Evolutionary conservation across 2,329 filamentous ascomycete species (phyloP).

Genomic region (Aspergillus udagawae): DNA sequence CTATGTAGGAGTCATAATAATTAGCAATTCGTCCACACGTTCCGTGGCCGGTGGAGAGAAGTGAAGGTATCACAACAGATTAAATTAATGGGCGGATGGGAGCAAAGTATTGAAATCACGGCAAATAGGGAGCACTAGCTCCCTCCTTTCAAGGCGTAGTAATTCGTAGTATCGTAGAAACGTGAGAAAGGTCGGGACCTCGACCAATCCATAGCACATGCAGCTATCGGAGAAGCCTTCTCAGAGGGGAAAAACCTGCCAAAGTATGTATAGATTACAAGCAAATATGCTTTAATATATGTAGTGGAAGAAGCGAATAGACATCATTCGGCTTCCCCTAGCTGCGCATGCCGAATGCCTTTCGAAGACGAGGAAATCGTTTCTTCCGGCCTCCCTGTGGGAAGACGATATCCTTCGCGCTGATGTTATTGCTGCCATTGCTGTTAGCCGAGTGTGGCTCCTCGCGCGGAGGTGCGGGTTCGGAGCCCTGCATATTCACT

Average conservation of each 20-base stretch:
- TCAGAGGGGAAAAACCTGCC: not conserved
- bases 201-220: not conserved
- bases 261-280: constrained; percentile 1
- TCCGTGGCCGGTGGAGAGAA: not conserved
- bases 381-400: constrained; percentile 41
- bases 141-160: not conserved
- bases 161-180: not conserved
- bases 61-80: not conserved
- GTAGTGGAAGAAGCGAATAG: not conserved
- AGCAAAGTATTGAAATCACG: not conserved
- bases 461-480: not conserved
- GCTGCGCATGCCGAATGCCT: constrained; percentile 39
- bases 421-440: not conserved
- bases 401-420: constrained; percentile 29
- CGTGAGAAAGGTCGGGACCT: not conserved
- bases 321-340: not conserved
- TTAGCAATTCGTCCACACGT: not conserved
- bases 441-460: not conserved
- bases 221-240: not conserved
- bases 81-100: not conserved
- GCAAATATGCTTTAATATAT: constrained; percentile 1
- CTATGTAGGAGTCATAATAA: not conserved
- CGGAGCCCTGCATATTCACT: not conserved
- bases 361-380: constrained; percentile 42
- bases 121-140: not conserved